Evolutionary conservation across 139 green algal species (phyloP).

Genomic region (Astrephomene gubernaculifera): DNA sequence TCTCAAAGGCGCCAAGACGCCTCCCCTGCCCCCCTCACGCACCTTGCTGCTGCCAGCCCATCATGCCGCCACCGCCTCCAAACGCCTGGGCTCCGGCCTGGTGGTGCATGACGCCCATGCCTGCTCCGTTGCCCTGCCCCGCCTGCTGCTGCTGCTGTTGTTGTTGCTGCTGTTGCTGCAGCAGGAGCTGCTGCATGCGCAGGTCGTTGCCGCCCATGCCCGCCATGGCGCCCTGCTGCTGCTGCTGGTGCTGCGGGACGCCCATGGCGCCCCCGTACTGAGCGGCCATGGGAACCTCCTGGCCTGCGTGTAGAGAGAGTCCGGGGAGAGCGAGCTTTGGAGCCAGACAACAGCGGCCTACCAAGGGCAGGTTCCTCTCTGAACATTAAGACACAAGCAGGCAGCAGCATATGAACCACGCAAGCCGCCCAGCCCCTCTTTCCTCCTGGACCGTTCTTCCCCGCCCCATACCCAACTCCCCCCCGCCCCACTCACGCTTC

Average conservation of each 20-base stretch:
- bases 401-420: too few species aligned
- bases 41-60: slow-evolving; percentile 34
- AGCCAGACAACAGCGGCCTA: too few species aligned
- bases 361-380: too few species aligned
- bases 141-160: slow-evolving; percentile 16
- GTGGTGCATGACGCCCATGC: slow-evolving; percentile 1
- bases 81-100: slow-evolving; percentile 12
- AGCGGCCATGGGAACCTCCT: neutral
- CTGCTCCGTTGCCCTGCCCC: neutral
- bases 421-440: too few species aligned
- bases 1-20: too few species aligned
- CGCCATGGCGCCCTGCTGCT: slow-evolving; percentile 19
- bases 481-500: neutral
- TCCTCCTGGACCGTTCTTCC: too few species aligned
- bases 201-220: neutral
- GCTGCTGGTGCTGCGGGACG: slow-evolving; percentile 7
- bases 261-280: neutral
- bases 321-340: too few species aligned
- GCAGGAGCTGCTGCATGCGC: slow-evolving; percentile 24
- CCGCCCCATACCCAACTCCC: too few species aligned
- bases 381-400: too few species aligned
- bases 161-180: slow-evolving; percentile 27
- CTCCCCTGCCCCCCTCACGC: neutral
- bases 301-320: neutral
- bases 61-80: neutral